These are phyloP conservation scores for Tolypocladium ovalisporum DNA, from an alignment of 2,329 filamentous ascomycete genomes.

Conservation along the genomic window DNA sequence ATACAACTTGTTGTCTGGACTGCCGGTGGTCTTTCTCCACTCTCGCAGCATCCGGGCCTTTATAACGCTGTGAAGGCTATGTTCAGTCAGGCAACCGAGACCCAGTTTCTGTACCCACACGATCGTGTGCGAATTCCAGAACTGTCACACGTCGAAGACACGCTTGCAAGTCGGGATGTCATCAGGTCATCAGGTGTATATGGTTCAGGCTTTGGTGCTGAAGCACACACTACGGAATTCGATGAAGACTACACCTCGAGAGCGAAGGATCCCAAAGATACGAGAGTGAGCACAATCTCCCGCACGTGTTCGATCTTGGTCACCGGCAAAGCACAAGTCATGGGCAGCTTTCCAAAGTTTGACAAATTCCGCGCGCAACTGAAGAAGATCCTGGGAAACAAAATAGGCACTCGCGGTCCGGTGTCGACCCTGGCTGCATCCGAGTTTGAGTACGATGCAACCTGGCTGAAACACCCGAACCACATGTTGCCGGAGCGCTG, in stretches of 20 bases:
- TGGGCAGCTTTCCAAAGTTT: background rate
- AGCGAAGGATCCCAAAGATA: background rate
- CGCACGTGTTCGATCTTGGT: background rate
- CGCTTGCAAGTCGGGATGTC: background rate
- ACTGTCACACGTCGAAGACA: background rate
- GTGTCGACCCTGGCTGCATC: background rate
- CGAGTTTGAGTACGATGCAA: background rate
- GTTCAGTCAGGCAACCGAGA: background rate
- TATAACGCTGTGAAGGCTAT: background rate
- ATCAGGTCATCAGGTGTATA: background rate
- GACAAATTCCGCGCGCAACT: background rate
- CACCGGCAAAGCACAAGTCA: background rate
- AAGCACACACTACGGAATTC: background rate
- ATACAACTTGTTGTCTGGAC: background rate
- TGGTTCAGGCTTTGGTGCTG: background rate
- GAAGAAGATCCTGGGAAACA: background rate
- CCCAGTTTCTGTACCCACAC: background rate
- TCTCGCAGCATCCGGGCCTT: slow-evolving; percentile 1
- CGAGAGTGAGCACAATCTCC: background rate
- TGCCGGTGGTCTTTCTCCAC: background rate
- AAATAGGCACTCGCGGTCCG: background rate
- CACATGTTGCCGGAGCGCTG: background rate
- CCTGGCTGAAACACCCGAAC: background rate
- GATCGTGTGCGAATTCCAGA: background rate
- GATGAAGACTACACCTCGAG: background rate